Conservation (phyloP, 805 yeast genomes). For the Metschnikowia rubicola region DNA sequence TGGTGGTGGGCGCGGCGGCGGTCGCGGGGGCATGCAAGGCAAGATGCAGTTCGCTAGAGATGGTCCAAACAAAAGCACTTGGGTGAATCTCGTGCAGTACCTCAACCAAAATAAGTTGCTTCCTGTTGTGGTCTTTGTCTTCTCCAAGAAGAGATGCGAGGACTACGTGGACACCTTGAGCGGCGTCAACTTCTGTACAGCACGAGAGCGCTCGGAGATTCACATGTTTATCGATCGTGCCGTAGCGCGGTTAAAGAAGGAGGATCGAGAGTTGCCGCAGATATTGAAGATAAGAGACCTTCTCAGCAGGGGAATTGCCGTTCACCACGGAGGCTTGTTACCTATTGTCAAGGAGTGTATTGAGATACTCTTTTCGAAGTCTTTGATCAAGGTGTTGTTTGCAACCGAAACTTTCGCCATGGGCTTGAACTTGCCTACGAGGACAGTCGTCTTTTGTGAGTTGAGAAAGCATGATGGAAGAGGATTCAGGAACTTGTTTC, state of each 20-base stretch:
- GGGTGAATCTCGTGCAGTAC: conserved; percentile 70
- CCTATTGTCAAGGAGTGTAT: conserved; percentile 93
- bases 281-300: conserved; percentile 77
- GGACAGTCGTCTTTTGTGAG: conserved; percentile 90
- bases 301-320: conserved; percentile 88
- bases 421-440: conserved; percentile 95
- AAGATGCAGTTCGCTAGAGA: conserved; percentile 38
- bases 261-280: conserved; percentile 92
- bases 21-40: conserved; percentile 32
- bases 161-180: conserved; percentile 80
- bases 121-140: conserved; percentile 92
- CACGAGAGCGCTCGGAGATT: conserved; percentile 85
- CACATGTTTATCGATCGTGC: conserved; percentile 93
- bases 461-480: conserved; percentile 89
- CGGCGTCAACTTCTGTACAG: conserved; percentile 73
- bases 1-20: conserved; percentile 19
- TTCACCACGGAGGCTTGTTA: conserved; percentile 90
- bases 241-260: conserved; percentile 79
- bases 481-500: conserved; percentile 72
- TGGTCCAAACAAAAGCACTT: conserved; percentile 75
- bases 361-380: conserved; percentile 84
- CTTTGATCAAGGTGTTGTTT: conserved; percentile 83
- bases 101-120: conserved; percentile 65
- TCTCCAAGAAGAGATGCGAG: conserved; percentile 90
- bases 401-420: conserved; percentile 99